Base-by-base conservation (phyloP, 495 filamentous ascomycete species). In the Penicillium bovifimosum region DNA sequence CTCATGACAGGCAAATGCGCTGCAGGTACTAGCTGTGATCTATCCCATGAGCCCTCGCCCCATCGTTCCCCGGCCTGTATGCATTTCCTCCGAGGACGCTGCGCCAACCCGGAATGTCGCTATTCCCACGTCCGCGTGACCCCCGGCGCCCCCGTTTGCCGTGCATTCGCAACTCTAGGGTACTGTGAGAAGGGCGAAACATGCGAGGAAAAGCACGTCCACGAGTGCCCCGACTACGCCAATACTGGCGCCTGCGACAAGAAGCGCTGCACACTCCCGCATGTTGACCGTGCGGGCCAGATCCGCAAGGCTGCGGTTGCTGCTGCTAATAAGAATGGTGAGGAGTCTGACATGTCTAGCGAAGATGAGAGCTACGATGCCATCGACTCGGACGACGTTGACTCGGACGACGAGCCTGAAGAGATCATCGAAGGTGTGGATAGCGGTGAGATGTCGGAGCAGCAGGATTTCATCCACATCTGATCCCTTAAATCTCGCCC, bases 191-290 rank as follows among this genome's bases (percentile, higher is more conserved):
- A 90, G 64, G 93, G 93, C 40, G 77, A 77, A 36, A 65, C 73
- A 38, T 98, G 93, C 65, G 64, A 83, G 51, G 84, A 95, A 54
- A 87, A 89, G 54, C 93, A 98, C 69, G 84, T 88, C 48, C 74
- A 81, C 68, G 93, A 96, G 66, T 98, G 93, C 63, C 93, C 93
- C 40, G 88, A 96, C 65, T 96, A 95, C 75, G 87, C 88, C 76
- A 96, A 96, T 72, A 86, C 79, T 44, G 92, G 91, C 53, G 71
- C 77, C 32, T 98, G 93, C 81, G 85, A 82, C 61, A 84, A 82
- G 63, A 85, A 85, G 69, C 85, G 83, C 31, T 98, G 93, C 76
- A 85, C 82, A 61, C 75, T 96, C 53, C 87, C 83, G 26, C 93
- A 98, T 69, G 81, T 92, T 58, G 88, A 95, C 71, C 85, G 90